Evolutionary conservation across 1,284 basidiomycete species (phyloP), one percentile per base, ranked within the genome.

Genomic region (Stygiomarasmius scandens): DNA sequence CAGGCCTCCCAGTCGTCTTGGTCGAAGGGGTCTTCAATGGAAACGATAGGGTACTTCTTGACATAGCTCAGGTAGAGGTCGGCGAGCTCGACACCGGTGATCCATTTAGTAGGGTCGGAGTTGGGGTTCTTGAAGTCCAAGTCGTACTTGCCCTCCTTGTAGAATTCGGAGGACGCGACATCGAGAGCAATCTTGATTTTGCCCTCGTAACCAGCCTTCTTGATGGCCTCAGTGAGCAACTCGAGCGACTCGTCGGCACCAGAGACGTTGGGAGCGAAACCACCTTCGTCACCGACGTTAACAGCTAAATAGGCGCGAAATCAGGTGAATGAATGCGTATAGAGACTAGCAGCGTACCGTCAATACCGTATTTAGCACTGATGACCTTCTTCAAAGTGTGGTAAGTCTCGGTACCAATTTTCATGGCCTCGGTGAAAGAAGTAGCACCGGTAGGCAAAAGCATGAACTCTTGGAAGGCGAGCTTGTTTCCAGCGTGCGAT

Each of bases 401-500:
- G 84, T 98, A 99, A 43, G 93, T 95, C 83, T 99, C 97, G 22
- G 96, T 92, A 64, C 97, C 97, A 67, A 98, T 95, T 82, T 97
- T 96, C 89, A 99, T 89, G 61, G 97, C 93, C 82, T 99, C 96
- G 54, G 93, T 89, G 85, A 99, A 99, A 63, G 84, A 86, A 55
- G 81, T 70, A 55, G 95, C 95, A 60, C 95, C 96, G 60, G 95
- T 97, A 65, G 97, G 96, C 64, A 98, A 85, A 67, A 99, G 86
- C 97, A 99, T 99, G 84, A 99, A 99, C 81, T 99, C 97, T 81
- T 98, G 95, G 93, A 98, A 96, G 58, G 97, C 95, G 64, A 99
- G 92, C 76, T 96, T 95, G 87, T 99, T 99, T 59, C 97, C 97
- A 59, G 97, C 97, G 77, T 99, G 97, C 64, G 95, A 98, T 65